Base-by-base conservation (phyloP, 2,329 filamentous ascomycete genomes). In the Stemphylium lycopersici region DNA sequence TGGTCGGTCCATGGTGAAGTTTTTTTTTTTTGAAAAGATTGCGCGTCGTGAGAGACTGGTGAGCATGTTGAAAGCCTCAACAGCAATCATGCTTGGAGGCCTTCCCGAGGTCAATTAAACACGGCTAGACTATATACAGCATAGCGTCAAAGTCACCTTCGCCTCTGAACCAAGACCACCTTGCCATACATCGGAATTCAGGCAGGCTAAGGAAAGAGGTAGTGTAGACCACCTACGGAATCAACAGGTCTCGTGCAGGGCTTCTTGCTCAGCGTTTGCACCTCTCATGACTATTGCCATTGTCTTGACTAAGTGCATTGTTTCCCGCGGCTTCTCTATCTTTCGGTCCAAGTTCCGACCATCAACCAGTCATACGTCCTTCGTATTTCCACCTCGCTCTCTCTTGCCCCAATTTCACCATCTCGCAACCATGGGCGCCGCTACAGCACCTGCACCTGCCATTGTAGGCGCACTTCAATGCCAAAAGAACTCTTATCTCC, bases 401-500 rank as follows among this genome's bases (percentile, higher is more conserved):
- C 31, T 41, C 12, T 40, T 15, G 13, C 22, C 32, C 33, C 41
- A 20, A 6, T 33, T 31, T 5, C 18, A 34, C 38, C 40, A 24
- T 13, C 37, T 16, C 7, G 12, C 24, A 37, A 58, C 37, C 2
- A 71, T 71, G 68, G 57, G 65, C 24, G 48, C 33, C 2, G 44
- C 59, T 13, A 43, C 56, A 32, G 48, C 42, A 13, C 44, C 61
- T 4, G 48, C 48, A 10, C 66, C 69, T 1, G 59, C 52, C 41
- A 63, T 73, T 26, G 70, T 73, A 2, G 70, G 70, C 40, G 68
- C 70, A 39, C 51, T 72, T 12, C 62, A 58, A 41, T 73, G 69
- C 39, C 70, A 73, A 26, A 70, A 67, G 48, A 58, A 73, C 32
- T 71, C 69, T 44, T 73, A 73, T 52, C 62, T 71, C 15, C 60